Evolutionary conservation across 2,329 filamentous ascomycete species (phyloP), one percentile per base, ranked within the genome.

Genomic region (Mycosphaerelloides madeirae): DNA sequence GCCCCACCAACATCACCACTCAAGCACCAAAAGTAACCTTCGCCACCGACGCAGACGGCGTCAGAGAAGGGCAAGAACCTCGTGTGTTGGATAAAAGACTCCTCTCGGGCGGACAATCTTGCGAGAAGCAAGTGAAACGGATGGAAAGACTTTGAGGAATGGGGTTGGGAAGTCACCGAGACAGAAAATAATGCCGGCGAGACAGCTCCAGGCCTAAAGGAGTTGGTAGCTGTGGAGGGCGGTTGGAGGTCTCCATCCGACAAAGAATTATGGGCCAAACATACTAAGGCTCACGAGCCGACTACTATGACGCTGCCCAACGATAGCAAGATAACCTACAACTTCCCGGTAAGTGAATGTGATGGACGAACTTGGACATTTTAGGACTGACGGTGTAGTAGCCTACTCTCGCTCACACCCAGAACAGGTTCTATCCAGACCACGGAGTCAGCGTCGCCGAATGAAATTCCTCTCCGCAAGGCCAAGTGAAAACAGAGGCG

Each of bases 341-440:
- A n/a, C n/a, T n/a, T n/a, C n/a, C n/a, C n/a, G n/a, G n/a, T n/a
- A n/a, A n/a, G n/a, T n/a, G n/a, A n/a, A n/a, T n/a, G n/a, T n/a
- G n/a, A n/a, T n/a, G n/a, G n/a, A n/a, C n/a, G n/a, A n/a, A n/a
- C n/a, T n/a, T n/a, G n/a, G n/a, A n/a, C n/a, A n/a, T n/a, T n/a
- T n/a, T n/a, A n/a, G n/a, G n/a, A n/a, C n/a, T n/a, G n/a, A n/a
- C n/a, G n/a, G n/a, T n/a, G n/a, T n/a, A n/a, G 7, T 18, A 43
- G 41, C 32, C 41, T 14, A 43, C 41, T 3, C 13, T n/a, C 5
- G 33, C 41, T 6, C 13, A 16, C 6, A 36, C 36, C 22, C 25
- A 36, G 12, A 43, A 43, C 33, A 32, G 38, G 19, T 7, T 43
- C 15, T 43, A 38, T 32, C 41, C 41, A 1, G 32, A 20, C 7